phyloP scores from a whole-genome alignment of 2,329 filamentous ascomycete species.

The Cercospora berteroae region DNA sequence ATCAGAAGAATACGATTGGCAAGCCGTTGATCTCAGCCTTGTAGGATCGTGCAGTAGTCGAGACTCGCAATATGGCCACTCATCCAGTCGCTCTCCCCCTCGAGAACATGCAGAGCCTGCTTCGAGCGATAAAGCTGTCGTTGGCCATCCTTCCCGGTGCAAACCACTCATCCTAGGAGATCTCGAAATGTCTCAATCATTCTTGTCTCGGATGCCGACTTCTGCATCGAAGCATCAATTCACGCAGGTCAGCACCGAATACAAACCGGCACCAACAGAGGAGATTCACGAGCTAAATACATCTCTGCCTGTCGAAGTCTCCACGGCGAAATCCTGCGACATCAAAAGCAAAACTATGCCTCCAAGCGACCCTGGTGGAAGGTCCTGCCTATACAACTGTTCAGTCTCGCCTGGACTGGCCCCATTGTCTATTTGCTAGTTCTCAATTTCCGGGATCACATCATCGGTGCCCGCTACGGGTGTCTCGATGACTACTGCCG shows the following conservation, averaged over 20 bases:
- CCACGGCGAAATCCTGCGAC: background rate
- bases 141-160: background rate
- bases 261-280: background rate
- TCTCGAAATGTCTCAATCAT: background rate
- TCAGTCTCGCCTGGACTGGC: background rate
- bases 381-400: background rate
- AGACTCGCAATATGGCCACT: background rate
- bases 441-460: background rate
- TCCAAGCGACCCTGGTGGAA: background rate
- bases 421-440: background rate
- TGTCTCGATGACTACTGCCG: no score
- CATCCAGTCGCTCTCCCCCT: background rate
- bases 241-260: background rate
- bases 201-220: background rate
- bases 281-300: background rate
- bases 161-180: background rate
- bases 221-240: background rate
- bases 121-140: background rate
- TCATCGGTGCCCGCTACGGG: background rate
- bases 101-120: background rate
- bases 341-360: no score
- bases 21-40: background rate
- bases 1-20: background rate
- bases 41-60: background rate
- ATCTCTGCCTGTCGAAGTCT: fast-evolving